Conservation (phyloP, 2,329 filamentous ascomycete species). For the Proliferodiscus dingleyae region DNA sequence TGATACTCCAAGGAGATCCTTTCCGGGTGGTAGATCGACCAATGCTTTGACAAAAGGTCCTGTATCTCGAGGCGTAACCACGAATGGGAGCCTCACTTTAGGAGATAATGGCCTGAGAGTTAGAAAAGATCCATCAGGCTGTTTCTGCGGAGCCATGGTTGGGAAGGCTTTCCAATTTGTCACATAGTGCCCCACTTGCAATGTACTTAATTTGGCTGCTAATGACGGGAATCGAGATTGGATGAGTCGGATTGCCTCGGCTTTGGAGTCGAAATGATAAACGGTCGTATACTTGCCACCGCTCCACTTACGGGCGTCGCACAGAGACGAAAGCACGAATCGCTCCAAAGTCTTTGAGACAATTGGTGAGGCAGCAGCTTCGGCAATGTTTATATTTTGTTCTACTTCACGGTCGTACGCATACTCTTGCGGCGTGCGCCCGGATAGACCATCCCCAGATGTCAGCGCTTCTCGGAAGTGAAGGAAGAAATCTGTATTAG, state of each 20-base stretch:
- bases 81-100: slow-evolving; percentile 14
- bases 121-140: slow-evolving; percentile 7
- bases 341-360: slow-evolving; percentile 34
- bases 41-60: slow-evolving; percentile 25
- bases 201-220: slow-evolving; percentile 27
- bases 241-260: slow-evolving; percentile 26
- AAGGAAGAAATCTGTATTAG: slow-evolving; percentile 47
- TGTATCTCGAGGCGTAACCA: slow-evolving; percentile 23
- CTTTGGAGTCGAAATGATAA: slow-evolving; percentile 38
- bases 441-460: not conserved
- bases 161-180: slow-evolving; percentile 26
- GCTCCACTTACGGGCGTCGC: slow-evolving; percentile 32
- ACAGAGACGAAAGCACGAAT: slow-evolving; percentile 36
- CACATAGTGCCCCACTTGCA: slow-evolving; percentile 34
- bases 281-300: slow-evolving; percentile 34
- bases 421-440: slow-evolving; percentile 21
- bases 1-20: slow-evolving; percentile 2
- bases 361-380: slow-evolving; percentile 29
- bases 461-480: not conserved
- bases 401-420: slow-evolving; percentile 39
- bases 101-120: not conserved
- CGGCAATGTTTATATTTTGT: slow-evolving; percentile 33
- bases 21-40: slow-evolving; percentile 6
- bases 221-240: slow-evolving; percentile 23
- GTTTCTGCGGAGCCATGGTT: not conserved